phyloP scores from a whole-genome alignment of 108 stramenopile species.

The Cylindrotheca fusiformis region DNA sequence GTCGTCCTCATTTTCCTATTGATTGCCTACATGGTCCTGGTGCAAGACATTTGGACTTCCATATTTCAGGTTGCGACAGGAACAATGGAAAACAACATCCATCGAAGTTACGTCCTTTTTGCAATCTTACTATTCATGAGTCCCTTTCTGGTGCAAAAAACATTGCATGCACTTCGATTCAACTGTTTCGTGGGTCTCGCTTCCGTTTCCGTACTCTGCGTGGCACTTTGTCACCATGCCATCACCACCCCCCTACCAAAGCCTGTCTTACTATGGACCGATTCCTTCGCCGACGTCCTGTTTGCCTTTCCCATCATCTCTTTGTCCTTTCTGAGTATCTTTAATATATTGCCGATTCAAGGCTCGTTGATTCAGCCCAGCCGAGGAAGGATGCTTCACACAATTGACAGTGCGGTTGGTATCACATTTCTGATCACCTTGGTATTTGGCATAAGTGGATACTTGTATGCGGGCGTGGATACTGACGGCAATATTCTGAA shows the following conservation, averaged over 20 bases:
- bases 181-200: constrained; percentile 82
- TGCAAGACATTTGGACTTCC: constrained; percentile 73
- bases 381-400: constrained; percentile 36
- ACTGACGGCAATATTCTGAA: constrained; percentile 67
- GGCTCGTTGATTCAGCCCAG: constrained; percentile 51
- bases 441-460: constrained; percentile 60
- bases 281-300: constrained; percentile 19
- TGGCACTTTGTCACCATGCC: constrained; percentile 38
- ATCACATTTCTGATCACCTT: constrained; percentile 48
- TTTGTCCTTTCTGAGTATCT: constrained; percentile 61
- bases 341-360: constrained; percentile 78
- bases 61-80: not conserved
- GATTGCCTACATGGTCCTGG: constrained; percentile 79
- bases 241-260: not conserved
- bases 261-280: constrained; percentile 11
- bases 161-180: constrained; percentile 72
- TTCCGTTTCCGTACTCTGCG: constrained; percentile 52
- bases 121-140: constrained; percentile 35
- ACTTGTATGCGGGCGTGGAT: constrained; percentile 44
- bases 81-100: not conserved
- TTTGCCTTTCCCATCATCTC: constrained; percentile 72
- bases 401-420: constrained; percentile 39
- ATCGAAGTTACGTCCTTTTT: constrained; percentile 40
- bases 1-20: constrained; percentile 67
- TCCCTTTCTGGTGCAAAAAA: constrained; percentile 61